These are phyloP conservation scores for Neonectria hederae DNA, from an alignment of 2,329 filamentous ascomycete species.

Conservation along the genomic window DNA sequence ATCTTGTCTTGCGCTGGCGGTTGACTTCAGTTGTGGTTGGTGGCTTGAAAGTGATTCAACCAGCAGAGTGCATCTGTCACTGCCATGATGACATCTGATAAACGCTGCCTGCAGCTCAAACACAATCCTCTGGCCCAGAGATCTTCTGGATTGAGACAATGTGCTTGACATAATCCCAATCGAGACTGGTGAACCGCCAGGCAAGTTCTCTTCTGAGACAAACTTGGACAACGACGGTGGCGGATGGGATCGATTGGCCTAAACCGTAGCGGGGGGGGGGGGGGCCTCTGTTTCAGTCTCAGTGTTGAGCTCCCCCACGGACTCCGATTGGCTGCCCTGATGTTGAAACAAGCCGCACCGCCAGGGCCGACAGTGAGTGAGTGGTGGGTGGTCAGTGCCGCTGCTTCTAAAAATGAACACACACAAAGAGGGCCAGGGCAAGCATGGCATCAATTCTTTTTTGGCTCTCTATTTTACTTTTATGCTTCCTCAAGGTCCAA, in stretches of 20 bases:
- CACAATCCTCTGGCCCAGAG: neutral
- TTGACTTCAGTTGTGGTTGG: conserved; percentile 1
- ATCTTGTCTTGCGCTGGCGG: conserved; percentile 4
- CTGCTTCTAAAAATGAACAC: conserved; percentile 40
- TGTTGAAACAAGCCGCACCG: conserved; percentile 38
- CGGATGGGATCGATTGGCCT: conserved; percentile 22
- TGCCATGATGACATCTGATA: neutral
- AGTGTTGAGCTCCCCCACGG: conserved; percentile 18
- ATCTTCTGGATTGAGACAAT: neutral
- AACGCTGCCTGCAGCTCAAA: neutral
- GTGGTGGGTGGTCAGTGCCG: conserved; percentile 22
- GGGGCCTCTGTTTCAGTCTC: conserved; percentile 31
- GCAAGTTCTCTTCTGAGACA: conserved; percentile 17
- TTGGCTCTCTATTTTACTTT: neutral
- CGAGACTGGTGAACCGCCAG: conserved; percentile 1
- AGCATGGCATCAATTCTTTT: conserved; percentile 7
- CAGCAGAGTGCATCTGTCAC: neutral
- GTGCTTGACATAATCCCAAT: neutral
- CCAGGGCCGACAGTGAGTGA: neutral
- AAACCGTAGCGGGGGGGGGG: conserved; percentile 18
- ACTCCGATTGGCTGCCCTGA: conserved; percentile 39
- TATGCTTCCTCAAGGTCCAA: conserved; percentile 1
- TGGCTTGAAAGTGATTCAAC: neutral
- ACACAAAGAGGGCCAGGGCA: neutral
- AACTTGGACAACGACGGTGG: conserved; percentile 6